Evolutionary conservation across 1,139 yeast genomes (phyloP), one percentile per base, ranked within the genome.

Genomic region (Candida mesenterica): DNA sequence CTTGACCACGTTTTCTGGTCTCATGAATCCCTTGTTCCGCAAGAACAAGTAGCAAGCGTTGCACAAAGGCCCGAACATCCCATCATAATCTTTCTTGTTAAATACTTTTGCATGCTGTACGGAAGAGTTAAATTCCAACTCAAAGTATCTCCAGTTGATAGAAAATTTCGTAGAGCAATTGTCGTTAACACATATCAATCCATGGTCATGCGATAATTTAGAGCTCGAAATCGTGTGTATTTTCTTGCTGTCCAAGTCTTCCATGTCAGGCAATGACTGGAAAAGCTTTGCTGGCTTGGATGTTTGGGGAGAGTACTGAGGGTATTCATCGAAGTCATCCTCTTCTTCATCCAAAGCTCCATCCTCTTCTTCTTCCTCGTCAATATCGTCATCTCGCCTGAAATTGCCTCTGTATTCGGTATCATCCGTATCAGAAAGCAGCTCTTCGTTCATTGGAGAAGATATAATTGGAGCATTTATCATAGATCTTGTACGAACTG

Each of bases 61-160:
- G 49, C 78, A 72, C 36, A 72, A 56, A 1, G 77, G 75, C 2
- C 78, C 78, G 45, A 66, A 67, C 76, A 70, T 70, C 4, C 75
- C 75, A 33, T 70, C 73, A 42, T 68, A 70, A 40, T 67, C 55
- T 39, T 57, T 58, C 41, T 65, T 65, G 48, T 69, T 62, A 40
- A 70, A 69, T 41, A 62, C 65, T 38, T 62, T 66, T n/a, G 15
- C 15, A 19, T 19, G 22, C 9, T 19, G 6, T 6, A 19, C 6
- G 6, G 22, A 19, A 6, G 69, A 62, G 38, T 61, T 67, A 42
- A 61, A 63, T 27, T 65, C 69, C 15, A 69, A 60, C 49, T 69
- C 76, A 47, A 70, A 68, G 41, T 65, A 69, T 34, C 75, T 55
- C 78, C 78, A 72, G 10, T 68, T 63, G 10, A 65, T 63, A 5